A percentile compares a stretch with the other conserved stretches of the same genome.
Conservation (phyloP, 441 rosid genomes). For the Croton laevigatus region DNA sequence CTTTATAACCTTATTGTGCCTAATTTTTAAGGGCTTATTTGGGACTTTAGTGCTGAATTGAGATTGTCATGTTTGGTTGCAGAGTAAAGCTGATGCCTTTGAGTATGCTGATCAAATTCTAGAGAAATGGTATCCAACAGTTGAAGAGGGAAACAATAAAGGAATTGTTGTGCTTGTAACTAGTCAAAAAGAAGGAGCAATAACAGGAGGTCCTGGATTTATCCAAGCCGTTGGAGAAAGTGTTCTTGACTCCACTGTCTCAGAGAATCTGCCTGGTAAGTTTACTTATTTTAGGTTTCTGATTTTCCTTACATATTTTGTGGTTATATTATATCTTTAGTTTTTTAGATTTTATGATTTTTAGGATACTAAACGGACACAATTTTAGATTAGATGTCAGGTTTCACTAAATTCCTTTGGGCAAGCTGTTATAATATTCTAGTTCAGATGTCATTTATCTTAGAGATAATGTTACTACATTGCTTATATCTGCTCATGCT, state of each 20-base stretch:
- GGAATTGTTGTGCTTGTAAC: slow-evolving; percentile 91
- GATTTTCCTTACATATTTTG: background rate
- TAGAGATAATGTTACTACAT: slow-evolving; percentile 5
- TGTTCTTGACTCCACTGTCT: slow-evolving; percentile 79
- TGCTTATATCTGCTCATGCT: slow-evolving; percentile 5
- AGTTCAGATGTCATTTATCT: slow-evolving; percentile 10
- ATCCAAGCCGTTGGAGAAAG: slow-evolving; percentile 81
- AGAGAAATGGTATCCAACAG: slow-evolving; percentile 86
- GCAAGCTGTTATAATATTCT: background rate
- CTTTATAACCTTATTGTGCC: background rate
- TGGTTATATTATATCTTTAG: background rate
- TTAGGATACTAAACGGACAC: no score
- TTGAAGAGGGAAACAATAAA: slow-evolving; percentile 83
- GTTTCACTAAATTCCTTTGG: background rate
- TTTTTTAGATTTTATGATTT: background rate
- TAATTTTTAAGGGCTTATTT: background rate
- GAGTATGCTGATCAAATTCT: slow-evolving; percentile 97
- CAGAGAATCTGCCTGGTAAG: slow-evolving; percentile 93
- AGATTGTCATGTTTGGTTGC: slow-evolving; percentile 26
- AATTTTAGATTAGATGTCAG: background rate
- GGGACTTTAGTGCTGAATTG: slow-evolving; percentile 8
- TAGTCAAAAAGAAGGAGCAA: slow-evolving; percentile 94
- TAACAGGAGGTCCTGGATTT: slow-evolving; percentile 92
- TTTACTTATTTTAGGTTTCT: slow-evolving; percentile 1
- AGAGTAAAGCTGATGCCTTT: slow-evolving; percentile 99